Conservation (phyloP, 1,284 basidiomycete genomes). For the Ganoderma sinense region DNA sequence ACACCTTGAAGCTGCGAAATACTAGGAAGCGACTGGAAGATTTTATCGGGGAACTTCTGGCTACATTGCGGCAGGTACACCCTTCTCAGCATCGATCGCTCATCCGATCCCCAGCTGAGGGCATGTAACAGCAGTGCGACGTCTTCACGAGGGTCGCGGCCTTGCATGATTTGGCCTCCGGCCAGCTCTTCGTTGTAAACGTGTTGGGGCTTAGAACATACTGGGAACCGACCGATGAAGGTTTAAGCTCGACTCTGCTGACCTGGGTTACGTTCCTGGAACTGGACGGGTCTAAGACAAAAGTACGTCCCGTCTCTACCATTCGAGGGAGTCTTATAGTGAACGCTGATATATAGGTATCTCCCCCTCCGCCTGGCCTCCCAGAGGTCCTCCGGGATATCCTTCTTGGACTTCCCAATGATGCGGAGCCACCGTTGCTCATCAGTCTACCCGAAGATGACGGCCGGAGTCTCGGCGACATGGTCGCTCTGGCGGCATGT, state of each 20-base stretch:
- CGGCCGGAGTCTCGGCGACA: conserved; percentile 20
- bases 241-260: not conserved
- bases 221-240: conserved; percentile 14
- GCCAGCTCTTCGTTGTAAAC: conserved; percentile 58
- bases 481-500: conserved; percentile 59
- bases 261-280: conserved; percentile 12
- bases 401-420: not conserved
- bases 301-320: conserved; percentile 1
- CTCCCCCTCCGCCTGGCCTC: conserved; percentile 4
- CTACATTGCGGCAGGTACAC: conserved; percentile 41
- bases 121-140: not conserved
- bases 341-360: not conserved
- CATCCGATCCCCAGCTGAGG: not conserved
- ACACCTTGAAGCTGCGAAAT: conserved; percentile 42
- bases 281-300: conserved; percentile 9
- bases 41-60: conserved; percentile 38
- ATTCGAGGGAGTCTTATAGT: not conserved
- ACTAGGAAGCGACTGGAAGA: conserved; percentile 22
- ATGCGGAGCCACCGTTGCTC: not conserved
- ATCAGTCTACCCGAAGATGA: conserved; percentile 6
- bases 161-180: conserved; percentile 47
- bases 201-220: conserved; percentile 14
- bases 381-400: not conserved
- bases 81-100: too few relatives aligned
- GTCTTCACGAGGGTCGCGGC: conserved; percentile 47